A percentile compares a stretch with the other conserved stretches of the same genome.
Conservation (phyloP, 106 monocot species). For the Dendrobium chrysotoxum region DNA sequence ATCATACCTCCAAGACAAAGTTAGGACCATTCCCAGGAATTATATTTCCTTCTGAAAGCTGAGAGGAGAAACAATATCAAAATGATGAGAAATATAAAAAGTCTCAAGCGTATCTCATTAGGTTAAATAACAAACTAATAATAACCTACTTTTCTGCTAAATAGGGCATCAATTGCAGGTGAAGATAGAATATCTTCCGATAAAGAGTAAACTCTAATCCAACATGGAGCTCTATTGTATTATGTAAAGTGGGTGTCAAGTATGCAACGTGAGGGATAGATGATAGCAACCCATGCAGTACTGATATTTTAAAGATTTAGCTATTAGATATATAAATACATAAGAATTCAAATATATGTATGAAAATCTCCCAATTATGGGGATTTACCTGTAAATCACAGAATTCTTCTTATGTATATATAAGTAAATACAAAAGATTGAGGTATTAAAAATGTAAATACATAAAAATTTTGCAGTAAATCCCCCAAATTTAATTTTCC, state of each 20-base stretch:
- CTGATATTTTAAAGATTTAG: not conserved
- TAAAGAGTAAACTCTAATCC: not conserved
- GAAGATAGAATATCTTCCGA: not conserved
- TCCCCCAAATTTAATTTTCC: too few relatives aligned
- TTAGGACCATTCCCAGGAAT: constrained; percentile 30
- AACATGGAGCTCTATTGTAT: not conserved
- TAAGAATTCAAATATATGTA: too few relatives aligned
- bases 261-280: not conserved
- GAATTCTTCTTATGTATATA: too few relatives aligned
- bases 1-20: constrained; percentile 38
- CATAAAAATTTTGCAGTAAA: too few relatives aligned
- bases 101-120: not conserved
- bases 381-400: too few relatives aligned
- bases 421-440: too few relatives aligned
- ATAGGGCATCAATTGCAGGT: not conserved
- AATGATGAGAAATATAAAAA: not conserved
- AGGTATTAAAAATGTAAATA: too few relatives aligned
- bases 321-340: too few relatives aligned
- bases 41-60: constrained; percentile 42
- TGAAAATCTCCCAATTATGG: too few relatives aligned
- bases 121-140: not conserved
- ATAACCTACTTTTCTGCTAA: not conserved
- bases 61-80: not conserved
- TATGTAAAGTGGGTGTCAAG: not conserved
- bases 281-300: not conserved